These are phyloP conservation scores for Carex arenaria DNA, from an alignment of 202 grass and related monocot genomes.

Conservation along the genomic window DNA sequence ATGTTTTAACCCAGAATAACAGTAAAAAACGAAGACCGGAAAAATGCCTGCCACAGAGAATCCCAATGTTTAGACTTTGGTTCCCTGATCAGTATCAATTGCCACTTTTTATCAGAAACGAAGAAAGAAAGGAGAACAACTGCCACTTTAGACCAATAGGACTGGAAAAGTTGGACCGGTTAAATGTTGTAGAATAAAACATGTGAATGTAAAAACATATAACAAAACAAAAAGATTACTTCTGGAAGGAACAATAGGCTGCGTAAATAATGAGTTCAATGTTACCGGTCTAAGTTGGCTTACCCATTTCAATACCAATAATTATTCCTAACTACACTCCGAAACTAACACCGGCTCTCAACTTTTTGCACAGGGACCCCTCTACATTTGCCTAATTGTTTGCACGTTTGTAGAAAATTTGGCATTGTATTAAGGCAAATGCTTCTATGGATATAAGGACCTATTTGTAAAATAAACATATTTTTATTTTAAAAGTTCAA, in stretches of 20 bases:
- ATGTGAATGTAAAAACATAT: not conserved
- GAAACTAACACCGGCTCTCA: not conserved
- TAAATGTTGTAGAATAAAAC: not conserved
- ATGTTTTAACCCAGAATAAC: too few relatives aligned
- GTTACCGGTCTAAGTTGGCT: not conserved
- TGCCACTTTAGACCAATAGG: not conserved
- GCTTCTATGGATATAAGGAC: too few relatives aligned
- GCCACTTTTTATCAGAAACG: not conserved
- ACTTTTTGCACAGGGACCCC: not conserved
- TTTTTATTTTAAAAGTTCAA: too few relatives aligned
- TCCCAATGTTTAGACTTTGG: not conserved
- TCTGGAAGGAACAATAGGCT: slow-evolving; percentile 1
- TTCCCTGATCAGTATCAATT: not conserved
- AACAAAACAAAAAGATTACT: slow-evolving; percentile 5
- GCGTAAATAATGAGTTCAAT: not conserved
- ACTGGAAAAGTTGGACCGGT: not conserved
- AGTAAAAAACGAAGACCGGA: too few relatives aligned
- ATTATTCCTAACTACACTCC: not conserved
- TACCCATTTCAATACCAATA: not conserved
- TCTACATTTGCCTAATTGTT: not conserved
- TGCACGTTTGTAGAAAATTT: not conserved
- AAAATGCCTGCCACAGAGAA: not conserved
- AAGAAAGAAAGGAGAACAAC: not conserved
- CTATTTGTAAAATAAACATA: too few relatives aligned
- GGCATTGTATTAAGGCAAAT: not conserved